Evolutionary conservation across 257 asterid genomes (phyloP), one percentile per base, ranked within the genome.

Genomic region (Lithospermum erythrorhizon): DNA sequence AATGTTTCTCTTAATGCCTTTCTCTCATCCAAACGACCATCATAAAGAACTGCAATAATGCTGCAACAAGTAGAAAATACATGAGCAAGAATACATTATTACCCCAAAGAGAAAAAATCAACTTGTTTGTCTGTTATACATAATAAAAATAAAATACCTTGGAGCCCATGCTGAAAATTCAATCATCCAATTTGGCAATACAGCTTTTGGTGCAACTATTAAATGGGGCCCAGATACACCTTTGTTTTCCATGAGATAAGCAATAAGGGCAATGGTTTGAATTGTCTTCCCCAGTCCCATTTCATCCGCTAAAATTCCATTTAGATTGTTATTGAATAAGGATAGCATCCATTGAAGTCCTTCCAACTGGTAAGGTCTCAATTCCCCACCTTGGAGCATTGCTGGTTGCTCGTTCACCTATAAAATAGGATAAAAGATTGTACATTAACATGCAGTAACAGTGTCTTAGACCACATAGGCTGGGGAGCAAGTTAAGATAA

Each of bases 271-370:
- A 64, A 93, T 93, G 66, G 99, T 84, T 78, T 93, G 99, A 68
- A 93, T 93, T 30, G 97, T 93, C 83, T 93, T 89, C 41, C 97
- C 99, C 71, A 93, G 73, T 54, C 99, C 99, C 99, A 93, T 89
- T 79, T 93, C 99, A 79, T 93, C 99, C 9, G 99, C 99, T 70
- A 93, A 76, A 74, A 93, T 93, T 66, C 99, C 99, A 70, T 93
- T 93, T 49, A 93, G 79, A 71, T 93, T 93, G 78, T 93, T 93
- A 74, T 93, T 93, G 78, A 86, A 93, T 81, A 93, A 74, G 6
- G 99, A 93, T 63, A 93, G 65, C 99, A 93, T 93, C 99, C 99
- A 93, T 22, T 93, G 99, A 69, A 93, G 99, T 72, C 99, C 99
- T 86, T 93, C 99, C 65, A 93, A 29, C 67, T 93, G 99, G 81